A percentile compares a stretch with the other conserved stretches of the same genome.
phyloP scores from a whole-genome alignment of 495 filamentous ascomycete species.

The Aspergillus sparsus region DNA sequence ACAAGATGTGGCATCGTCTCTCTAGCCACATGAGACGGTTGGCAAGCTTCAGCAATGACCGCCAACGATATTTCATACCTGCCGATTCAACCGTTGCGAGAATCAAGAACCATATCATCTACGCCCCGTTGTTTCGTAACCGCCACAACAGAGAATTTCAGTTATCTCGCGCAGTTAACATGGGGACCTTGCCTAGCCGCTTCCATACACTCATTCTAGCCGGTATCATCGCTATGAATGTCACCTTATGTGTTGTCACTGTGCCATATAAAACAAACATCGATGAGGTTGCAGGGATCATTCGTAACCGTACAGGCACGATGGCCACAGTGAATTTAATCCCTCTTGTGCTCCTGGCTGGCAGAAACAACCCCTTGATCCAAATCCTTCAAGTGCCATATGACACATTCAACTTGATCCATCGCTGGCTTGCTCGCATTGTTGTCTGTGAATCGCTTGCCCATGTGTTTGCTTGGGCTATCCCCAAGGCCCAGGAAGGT shows the following conservation, averaged over 20 bases:
- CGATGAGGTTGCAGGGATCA: conserved; percentile 48
- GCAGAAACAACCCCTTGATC: conserved; percentile 71
- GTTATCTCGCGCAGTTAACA: conserved; percentile 72
- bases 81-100: conserved; percentile 53
- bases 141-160: conserved; percentile 87
- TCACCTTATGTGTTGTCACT: conserved; percentile 73
- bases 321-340: conserved; percentile 80
- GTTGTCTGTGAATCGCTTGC: conserved; percentile 64
- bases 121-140: conserved; percentile 77
- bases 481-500: conserved; percentile 64
- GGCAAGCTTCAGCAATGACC: conserved; percentile 69
- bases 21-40: conserved; percentile 72
- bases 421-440: conserved; percentile 77
- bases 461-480: conserved; percentile 64
- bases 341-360: conserved; percentile 66
- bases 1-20: conserved; percentile 52
- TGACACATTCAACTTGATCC: conserved; percentile 77
- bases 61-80: conserved; percentile 61
- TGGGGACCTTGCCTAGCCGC: conserved; percentile 83
- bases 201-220: conserved; percentile 74
- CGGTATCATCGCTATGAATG: conserved; percentile 73
- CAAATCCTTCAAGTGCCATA: conserved; percentile 65
- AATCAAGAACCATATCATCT: conserved; percentile 78
- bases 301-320: conserved; percentile 74
- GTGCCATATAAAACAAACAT: conserved; percentile 56